Percentiles rank a stretch among this genome's conserved stretches.
Evolutionary conservation across 768 basidiomycete genomes (phyloP).

Genomic region (Mycena amicta): DNA sequence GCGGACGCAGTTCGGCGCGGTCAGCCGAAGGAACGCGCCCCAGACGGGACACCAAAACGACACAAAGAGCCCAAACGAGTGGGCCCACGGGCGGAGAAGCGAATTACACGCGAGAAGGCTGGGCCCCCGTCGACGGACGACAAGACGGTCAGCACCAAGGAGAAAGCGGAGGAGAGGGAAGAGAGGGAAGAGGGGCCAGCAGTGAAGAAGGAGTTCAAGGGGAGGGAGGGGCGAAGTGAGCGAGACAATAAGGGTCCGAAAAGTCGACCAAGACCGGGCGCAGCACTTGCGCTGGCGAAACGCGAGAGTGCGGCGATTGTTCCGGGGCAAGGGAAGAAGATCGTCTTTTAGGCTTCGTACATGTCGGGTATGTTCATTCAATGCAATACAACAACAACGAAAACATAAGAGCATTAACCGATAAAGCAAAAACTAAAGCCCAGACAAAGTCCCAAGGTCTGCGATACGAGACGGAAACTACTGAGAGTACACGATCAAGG

Average conservation of each 20-base stretch:
- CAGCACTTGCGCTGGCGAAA: slow-evolving; percentile 75
- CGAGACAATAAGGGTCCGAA: slow-evolving; percentile 36
- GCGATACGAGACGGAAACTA: too few relatives aligned
- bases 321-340: slow-evolving; percentile 69
- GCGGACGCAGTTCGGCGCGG: slow-evolving; percentile 87
- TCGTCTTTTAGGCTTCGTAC: slow-evolving; percentile 72
- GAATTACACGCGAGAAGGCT: slow-evolving; percentile 7
- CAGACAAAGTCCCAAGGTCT: too few relatives aligned
- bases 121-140: too few relatives aligned
- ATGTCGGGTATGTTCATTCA: too few relatives aligned
- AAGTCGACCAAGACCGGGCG: slow-evolving; percentile 71
- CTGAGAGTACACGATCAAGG: neutral
- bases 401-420: too few relatives aligned
- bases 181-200: neutral
- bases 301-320: slow-evolving; percentile 78
- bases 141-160: slow-evolving; percentile 14
- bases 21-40: slow-evolving; percentile 45
- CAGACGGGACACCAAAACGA: slow-evolving; percentile 3
- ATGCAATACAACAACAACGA: too few relatives aligned
- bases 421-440: too few relatives aligned
- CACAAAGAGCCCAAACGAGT: slow-evolving; percentile 20
- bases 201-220: neutral
- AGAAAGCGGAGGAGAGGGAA: neutral
- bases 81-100: slow-evolving; percentile 17
- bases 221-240: slow-evolving; percentile 17